Base-by-base conservation (phyloP, 2,329 filamentous ascomycete species). In the Colletotrichum sp. region DNA sequence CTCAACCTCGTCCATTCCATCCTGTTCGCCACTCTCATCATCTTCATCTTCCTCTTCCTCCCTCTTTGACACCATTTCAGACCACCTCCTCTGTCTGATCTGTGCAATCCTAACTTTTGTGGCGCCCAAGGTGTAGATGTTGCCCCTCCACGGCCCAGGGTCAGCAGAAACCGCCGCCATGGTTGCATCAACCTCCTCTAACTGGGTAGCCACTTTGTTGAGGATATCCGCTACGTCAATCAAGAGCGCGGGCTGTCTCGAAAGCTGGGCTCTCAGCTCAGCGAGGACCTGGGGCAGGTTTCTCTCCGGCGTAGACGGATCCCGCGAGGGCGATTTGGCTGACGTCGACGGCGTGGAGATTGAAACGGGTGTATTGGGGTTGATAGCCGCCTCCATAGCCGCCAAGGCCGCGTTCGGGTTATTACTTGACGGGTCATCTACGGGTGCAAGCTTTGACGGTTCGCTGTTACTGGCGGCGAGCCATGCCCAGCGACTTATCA, bases 401-500 rank as follows among this genome's bases (percentile, higher is more conserved):
- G 58, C 71, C 12, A 76, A 9, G 16, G 71, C 65, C 1, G 21
- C n/a, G 38, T 75, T 75, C 2, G 69, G 69, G 8, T 75, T 28
- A 1, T 55, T 15, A 8, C n/a, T 30, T 0, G 70, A 63, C 8
- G 71, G 73, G 8, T 77, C 69, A 0, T 2, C 5, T 1, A 52
- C 26, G 0, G 18, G 2, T 28, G 13, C 28, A 15, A 34, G 13
- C n/a, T 21, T 26, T 34, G 21, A 21, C 4, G 21, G 21, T 5
- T 30, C 24, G 6, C 52, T 28, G 21, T 66, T 58, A 5, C 66
- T 58, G 0, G 84, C 85, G 0, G 87, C 82, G 0, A 90, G 82
- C 58, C 88, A 88, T 7, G 87, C 86, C 88, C 88, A 90, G 8
- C 89, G 85, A 2, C 87, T 85, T 1, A 90, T 83, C 84, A 90